Evolutionary conservation across 164 flowering plant genomes (phyloP), one percentile per base, ranked within the genome.

Genomic region (Chimonanthus salicifolius): DNA sequence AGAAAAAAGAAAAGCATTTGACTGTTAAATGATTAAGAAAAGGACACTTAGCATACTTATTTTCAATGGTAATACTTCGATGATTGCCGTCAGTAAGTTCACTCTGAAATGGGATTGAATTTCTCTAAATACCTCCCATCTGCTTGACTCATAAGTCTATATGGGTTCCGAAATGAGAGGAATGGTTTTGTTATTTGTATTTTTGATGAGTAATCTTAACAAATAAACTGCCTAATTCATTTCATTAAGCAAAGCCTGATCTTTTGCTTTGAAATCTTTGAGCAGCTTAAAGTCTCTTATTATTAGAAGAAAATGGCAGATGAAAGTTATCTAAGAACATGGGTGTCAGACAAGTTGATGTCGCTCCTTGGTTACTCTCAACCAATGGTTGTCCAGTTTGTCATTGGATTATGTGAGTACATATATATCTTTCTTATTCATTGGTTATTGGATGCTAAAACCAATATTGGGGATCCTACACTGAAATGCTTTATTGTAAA

Each of bases 341-440:
- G 97, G 98, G 94, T 96, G 1, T 89, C 95, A 0, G 99, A 96
- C 74, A 84, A 84, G 77, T 75, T 96, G 78, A 87, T 90, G 74
- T 78, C 89, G 3, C 78, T 92, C 18, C 58, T 94, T 72, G 97
- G 95, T 18, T 94, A 82, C 73, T 92, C 97, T 0, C 89, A 90
- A 70, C 75, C 87, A 2, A 80, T 92, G 0, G 83, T 91, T 45
- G 92, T 94, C 7, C 88, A 88, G 54, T 96, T 88, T 71, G 72
- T 91, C 11, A 92, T 94, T 49, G 88, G 87, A 67, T 68, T 92
- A n/a, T 51, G 97, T 94, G 7, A 81, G 89, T 88, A 10, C 44
- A 13, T 20, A n/a, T 46, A 69, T 13, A 62, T 58, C 54, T 70
- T 0, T 44, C 51, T 47, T 63, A 45, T 45, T 51, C 13, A 58